A percentile compares a stretch with the other conserved stretches of the same genome.
Evolutionary conservation across 495 filamentous ascomycete genomes (phyloP).

Genomic region (Gamarada debralockiae): DNA sequence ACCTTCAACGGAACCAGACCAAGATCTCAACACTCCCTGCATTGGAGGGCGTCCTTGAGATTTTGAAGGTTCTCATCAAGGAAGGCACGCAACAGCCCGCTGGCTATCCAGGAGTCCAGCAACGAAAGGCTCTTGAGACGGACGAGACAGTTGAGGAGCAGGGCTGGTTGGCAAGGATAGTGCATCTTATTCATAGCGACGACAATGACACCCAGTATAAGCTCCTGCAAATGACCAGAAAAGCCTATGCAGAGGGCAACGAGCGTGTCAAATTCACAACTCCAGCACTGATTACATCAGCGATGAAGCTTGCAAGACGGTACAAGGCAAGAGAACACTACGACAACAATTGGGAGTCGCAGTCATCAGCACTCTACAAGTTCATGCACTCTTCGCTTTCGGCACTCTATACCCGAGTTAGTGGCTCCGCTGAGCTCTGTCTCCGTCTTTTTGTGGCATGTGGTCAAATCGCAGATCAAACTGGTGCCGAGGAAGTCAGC

Average conservation of each 20-base stretch:
- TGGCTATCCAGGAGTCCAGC: conserved; percentile 76
- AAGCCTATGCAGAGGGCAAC: conserved; percentile 87
- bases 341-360: conserved; percentile 90
- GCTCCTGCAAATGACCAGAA: conserved; percentile 84
- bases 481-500: conserved; percentile 87
- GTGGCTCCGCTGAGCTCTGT: conserved; percentile 72
- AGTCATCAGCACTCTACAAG: conserved; percentile 85
- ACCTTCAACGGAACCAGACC: conserved; percentile 74
- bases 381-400: conserved; percentile 88
- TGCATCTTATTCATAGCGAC: conserved; percentile 78
- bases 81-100: conserved; percentile 83
- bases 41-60: conserved; percentile 84
- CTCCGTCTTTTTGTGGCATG: conserved; percentile 87
- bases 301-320: conserved; percentile 82
- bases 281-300: conserved; percentile 85
- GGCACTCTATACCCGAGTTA: conserved; percentile 83
- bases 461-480: conserved; percentile 90
- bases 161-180: conserved; percentile 88
- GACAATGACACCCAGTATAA: conserved; percentile 94
- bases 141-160: conserved; percentile 98
- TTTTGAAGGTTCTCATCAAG: conserved; percentile 84
- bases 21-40: conserved; percentile 69
- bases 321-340: conserved; percentile 91
- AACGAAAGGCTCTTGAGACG: conserved; percentile 69
- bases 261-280: conserved; percentile 95